Conservation (phyloP, 2,329 filamentous ascomycete genomes). For the Cadophora sp. region DNA sequence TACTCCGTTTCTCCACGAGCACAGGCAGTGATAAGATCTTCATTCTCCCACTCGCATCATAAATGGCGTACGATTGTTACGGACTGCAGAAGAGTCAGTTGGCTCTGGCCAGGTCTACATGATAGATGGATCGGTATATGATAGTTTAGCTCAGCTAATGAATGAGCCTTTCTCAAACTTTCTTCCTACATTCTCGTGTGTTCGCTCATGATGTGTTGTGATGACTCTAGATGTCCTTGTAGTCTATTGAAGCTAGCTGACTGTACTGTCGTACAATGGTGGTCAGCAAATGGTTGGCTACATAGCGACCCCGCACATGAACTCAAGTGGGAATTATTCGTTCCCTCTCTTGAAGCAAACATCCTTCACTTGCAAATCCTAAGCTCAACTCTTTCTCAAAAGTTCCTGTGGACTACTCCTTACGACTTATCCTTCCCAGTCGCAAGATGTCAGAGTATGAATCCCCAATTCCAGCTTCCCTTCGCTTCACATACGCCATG, state of each 20-base stretch:
- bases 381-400: not conserved
- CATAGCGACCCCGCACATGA: conserved; percentile 12
- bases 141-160: conserved; percentile 2
- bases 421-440: not conserved
- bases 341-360: not conserved
- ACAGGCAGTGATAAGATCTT: not conserved
- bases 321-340: not conserved
- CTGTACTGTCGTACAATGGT: not conserved
- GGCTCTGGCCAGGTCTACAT: conserved; percentile 2
- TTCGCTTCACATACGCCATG: not conserved
- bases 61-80: not conserved
- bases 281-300: not conserved
- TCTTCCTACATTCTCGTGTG: not conserved
- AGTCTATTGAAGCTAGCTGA: not conserved
- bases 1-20: not conserved
- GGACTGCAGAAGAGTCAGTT: not conserved
- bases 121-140: not conserved
- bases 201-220: not conserved
- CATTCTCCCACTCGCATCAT: not conserved
- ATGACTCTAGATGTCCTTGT: not conserved
- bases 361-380: not conserved
- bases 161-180: conserved; percentile 1
- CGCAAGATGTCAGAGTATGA: conserved; percentile 18
- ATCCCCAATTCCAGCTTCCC: not conserved
- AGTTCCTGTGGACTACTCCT: too few relatives aligned